phyloP scores from a whole-genome alignment of 192 early-diverging fungal genomes.

The Coemansia umbellata region DNA sequence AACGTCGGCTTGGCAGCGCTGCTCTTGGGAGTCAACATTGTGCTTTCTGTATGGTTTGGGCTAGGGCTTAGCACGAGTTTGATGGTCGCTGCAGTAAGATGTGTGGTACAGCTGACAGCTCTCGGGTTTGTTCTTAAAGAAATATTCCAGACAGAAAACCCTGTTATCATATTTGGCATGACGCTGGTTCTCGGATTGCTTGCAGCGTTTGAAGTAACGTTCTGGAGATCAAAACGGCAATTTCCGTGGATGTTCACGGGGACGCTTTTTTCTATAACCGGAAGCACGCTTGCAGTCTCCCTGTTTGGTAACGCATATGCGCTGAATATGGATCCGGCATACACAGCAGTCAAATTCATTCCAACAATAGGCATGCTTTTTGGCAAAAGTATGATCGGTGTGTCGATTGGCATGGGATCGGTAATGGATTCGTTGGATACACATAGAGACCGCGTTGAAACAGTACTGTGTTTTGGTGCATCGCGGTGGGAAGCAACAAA shows the following conservation, averaged over 20 bases:
- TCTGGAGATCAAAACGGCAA: conserved; percentile 63
- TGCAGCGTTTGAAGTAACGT: conserved; percentile 64
- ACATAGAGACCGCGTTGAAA: conserved; percentile 50
- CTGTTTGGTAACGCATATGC: conserved; percentile 52
- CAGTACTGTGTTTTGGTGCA: conserved; percentile 67
- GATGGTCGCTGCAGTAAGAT: conserved; percentile 63
- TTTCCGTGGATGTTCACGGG: conserved; percentile 67
- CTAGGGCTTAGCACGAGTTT: conserved; percentile 61
- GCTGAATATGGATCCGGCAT: conserved; percentile 64
- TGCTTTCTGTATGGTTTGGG: conserved; percentile 59
- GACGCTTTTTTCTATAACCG: conserved; percentile 48
- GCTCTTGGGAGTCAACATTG: conserved; percentile 57
- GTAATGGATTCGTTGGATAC: conserved; percentile 60
- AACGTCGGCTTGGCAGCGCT: conserved; percentile 60
- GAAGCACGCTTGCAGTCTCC: conserved; percentile 7
- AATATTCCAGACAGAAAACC: conserved; percentile 59
- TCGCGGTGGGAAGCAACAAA: conserved; percentile 74
- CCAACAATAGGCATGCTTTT: conserved; percentile 84
- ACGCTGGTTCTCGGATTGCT: conserved; percentile 55
- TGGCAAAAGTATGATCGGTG: conserved; percentile 71
- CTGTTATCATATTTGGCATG: conserved; percentile 56
- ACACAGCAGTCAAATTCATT: conserved; percentile 69
- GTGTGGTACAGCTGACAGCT: conserved; percentile 70
- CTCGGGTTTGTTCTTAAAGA: conserved; percentile 66
- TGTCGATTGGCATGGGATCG: conserved; percentile 59